These are phyloP conservation scores for Hyphopichia pseudoburtonii DNA, from an alignment of 1,139 yeast species.

Conservation along the genomic window DNA sequence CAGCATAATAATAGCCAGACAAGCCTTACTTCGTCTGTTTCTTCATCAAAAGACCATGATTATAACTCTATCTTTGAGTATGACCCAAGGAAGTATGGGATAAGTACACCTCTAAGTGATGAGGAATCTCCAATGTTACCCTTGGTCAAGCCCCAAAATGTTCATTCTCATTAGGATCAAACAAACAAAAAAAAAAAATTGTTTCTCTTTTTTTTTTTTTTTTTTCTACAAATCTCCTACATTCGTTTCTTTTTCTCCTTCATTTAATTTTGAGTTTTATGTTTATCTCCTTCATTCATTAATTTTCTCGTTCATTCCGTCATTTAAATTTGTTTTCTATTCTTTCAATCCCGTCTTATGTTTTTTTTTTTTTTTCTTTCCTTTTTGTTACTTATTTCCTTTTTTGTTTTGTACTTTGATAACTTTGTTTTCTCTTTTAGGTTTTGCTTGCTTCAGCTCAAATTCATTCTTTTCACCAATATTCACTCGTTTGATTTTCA, in stretches of 20 bases:
- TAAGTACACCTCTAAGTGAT: constrained; percentile 36
- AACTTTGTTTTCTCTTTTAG: neutral
- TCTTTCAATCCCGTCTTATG: too few species aligned
- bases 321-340: too few species aligned
- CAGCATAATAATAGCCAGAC: constrained; percentile 28
- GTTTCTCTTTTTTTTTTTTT: neutral
- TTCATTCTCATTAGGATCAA: constrained; percentile 5
- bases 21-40: constrained; percentile 25
- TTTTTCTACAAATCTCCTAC: neutral
- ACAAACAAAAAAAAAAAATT: neutral
- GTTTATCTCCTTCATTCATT: neutral
- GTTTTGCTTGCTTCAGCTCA: neutral
- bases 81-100: constrained; percentile 25
- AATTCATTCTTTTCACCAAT: too few species aligned
- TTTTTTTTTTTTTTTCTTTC: neutral
- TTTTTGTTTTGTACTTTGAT: neutral
- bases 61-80: constrained; percentile 28
- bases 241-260: neutral
- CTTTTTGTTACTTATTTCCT: neutral
- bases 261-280: neutral
- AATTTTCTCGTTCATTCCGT: neutral
- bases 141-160: constrained; percentile 6
- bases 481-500: too few species aligned
- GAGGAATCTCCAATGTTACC: constrained; percentile 27
- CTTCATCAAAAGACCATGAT: constrained; percentile 22